Percentiles rank a stretch among this genome's conserved stretches.
Evolutionary conservation across 345 rosid genomes (phyloP).

Genomic region (Sisymbrium altissimum): DNA sequence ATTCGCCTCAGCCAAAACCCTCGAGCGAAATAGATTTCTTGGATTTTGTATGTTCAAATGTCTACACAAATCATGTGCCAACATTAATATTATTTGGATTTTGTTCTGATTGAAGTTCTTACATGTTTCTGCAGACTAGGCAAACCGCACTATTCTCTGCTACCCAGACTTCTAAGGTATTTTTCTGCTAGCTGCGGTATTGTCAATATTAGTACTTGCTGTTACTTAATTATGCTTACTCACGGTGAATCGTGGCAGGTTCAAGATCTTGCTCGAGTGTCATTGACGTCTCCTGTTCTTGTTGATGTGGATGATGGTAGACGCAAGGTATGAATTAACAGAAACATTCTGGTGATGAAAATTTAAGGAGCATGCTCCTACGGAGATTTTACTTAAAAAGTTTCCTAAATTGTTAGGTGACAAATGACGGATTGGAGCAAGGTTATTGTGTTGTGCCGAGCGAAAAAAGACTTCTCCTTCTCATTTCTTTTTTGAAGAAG

Average conservation of each 20-base stretch:
- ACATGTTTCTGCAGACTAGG: constrained; percentile 65
- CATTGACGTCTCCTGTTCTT: constrained; percentile 77
- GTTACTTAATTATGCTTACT: background rate
- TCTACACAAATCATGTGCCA: background rate
- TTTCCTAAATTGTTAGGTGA: constrained; percentile 52
- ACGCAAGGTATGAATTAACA: constrained; percentile 57
- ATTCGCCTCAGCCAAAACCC: background rate
- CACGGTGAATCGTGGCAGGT: constrained; percentile 46
- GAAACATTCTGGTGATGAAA: background rate
- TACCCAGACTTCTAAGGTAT: constrained; percentile 92
- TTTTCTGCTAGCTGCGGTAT: background rate
- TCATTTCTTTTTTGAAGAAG: constrained; percentile 90
- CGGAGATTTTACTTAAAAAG: background rate
- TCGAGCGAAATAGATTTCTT: background rate
- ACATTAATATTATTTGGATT: background rate
- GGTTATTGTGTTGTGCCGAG: constrained; percentile 89
- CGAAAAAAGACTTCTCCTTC: constrained; percentile 77
- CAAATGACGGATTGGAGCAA: constrained; percentile 94
- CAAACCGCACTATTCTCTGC: constrained; percentile 98
- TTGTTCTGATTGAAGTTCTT: constrained; percentile 26
- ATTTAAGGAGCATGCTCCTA: background rate
- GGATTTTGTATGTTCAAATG: constrained; percentile 4
- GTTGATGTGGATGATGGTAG: constrained; percentile 96
- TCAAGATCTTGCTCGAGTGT: constrained; percentile 93
- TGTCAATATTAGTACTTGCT: background rate